Evolutionary conservation across 345 rosid species (phyloP).

Genomic region (Noccaea caerulescens): DNA sequence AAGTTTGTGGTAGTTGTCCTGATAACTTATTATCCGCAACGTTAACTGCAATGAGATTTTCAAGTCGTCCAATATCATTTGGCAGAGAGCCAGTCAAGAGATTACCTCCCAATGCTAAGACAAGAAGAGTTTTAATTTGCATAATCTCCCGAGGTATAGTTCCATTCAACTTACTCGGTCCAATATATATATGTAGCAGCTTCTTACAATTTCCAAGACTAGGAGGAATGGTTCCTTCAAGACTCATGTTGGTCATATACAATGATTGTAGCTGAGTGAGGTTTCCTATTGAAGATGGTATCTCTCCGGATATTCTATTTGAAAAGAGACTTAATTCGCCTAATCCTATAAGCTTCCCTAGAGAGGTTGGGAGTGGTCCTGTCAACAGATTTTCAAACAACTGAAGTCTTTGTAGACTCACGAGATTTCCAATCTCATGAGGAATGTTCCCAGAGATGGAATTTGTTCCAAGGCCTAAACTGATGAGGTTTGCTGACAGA

Average conservation of each 20-base stretch:
- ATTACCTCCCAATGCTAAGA: slow-evolving; percentile 13
- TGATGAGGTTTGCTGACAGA: not conserved
- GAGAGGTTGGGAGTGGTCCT: not conserved
- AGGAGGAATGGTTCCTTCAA: slow-evolving; percentile 33
- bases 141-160: slow-evolving; percentile 20
- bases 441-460: not conserved
- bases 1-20: slow-evolving; percentile 15
- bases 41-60: not conserved
- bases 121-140: slow-evolving; percentile 10
- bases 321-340: not conserved
- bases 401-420: not conserved
- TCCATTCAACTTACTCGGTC: slow-evolving; percentile 18
- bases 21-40: slow-evolving; percentile 24
- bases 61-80: not conserved
- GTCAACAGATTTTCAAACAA: not conserved
- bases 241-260: slow-evolving; percentile 9
- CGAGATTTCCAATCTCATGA: not conserved
- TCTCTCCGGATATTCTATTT: slow-evolving; percentile 22
- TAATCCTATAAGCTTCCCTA: not conserved
- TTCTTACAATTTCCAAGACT: slow-evolving; percentile 28
- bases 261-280: slow-evolving; percentile 5
- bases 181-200: slow-evolving; percentile 14
- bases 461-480: not conserved
- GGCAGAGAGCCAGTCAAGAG: slow-evolving; percentile 9
- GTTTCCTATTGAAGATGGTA: slow-evolving; percentile 15